Conservation (phyloP, 768 basidiomycete genomes). For the Hortiboletus flavorubellus region DNA sequence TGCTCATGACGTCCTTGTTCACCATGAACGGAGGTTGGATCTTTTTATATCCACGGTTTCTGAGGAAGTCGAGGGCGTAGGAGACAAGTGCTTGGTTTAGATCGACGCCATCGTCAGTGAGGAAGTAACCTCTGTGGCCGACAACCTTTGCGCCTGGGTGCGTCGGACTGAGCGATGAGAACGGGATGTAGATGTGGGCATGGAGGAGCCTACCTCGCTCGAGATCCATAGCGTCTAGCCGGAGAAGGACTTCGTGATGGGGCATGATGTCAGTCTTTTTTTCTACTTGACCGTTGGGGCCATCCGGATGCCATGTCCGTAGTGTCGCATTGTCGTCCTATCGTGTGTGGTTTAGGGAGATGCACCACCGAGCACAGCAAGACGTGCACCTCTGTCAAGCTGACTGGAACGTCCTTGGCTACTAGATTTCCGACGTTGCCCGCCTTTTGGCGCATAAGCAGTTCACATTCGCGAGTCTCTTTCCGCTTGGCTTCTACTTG, state of each 20-base stretch:
- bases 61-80: slow-evolving; percentile 92
- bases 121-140: slow-evolving; percentile 96
- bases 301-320: slow-evolving; percentile 83
- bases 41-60: slow-evolving; percentile 82
- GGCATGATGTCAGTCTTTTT: slow-evolving; percentile 78
- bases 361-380: neutral
- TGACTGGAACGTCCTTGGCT: slow-evolving; percentile 80
- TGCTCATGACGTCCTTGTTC: slow-evolving; percentile 96
- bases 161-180: slow-evolving; percentile 8
- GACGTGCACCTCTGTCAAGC: slow-evolving; percentile 71
- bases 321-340: slow-evolving; percentile 89
- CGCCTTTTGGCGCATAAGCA: slow-evolving; percentile 76
- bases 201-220: slow-evolving; percentile 67
- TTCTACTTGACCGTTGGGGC: slow-evolving; percentile 67
- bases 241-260: slow-evolving; percentile 95
- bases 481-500: slow-evolving; percentile 74
- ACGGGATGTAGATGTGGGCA: neutral
- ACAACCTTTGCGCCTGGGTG: slow-evolving; percentile 81
- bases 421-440: slow-evolving; percentile 90
- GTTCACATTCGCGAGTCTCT: slow-evolving; percentile 73
- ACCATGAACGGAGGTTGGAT: slow-evolving; percentile 98
- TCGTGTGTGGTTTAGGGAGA: neutral
- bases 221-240: slow-evolving; percentile 94
- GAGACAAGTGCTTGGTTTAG: slow-evolving; percentile 94
- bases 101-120: slow-evolving; percentile 93